Evolutionary conservation across 192 early-diverging fungal species (phyloP), one percentile per base, ranked within the genome.

Genomic region (Spizellomyces sp.): DNA sequence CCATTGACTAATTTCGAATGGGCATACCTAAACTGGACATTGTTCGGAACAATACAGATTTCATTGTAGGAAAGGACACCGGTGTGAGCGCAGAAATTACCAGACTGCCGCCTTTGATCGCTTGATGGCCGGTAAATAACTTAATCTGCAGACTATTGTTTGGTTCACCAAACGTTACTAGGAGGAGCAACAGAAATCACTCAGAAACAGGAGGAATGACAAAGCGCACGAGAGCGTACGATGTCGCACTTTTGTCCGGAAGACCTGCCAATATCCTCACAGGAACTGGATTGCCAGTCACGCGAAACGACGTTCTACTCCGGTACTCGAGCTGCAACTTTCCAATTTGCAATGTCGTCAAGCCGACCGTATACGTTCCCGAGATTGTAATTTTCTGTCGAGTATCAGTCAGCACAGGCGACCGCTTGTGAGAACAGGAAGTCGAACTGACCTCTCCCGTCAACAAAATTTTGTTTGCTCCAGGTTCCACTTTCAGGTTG

Each of bases 331-430:
- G 60, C 41, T 57, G 14, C 41, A 91, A 57, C 65, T 89, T 89
- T 21, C 90, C 89, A 36, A 86, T 79, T 21, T 70, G 72, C 69
- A 91, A 54, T 43, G 77, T 75, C 52, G 84, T 80, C 8, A 73
- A 79, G 44, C 86, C 86, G 14, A 85, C 75, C 3, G 79, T 75
- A 75, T 90, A 92, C 42, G 81, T 83, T 44, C 90, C 90, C 41
- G 83, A 83, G 4, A 85, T 79, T 9, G 86, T 65, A 8, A 76
- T 47, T 58, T 56, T 61, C 72, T 79, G 27, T 22, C n/a, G 27
- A 21, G 2, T 2, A 61, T 36, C 27, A 36, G 0, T 36, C 12
- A 27, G 27, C 59, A 36, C 27, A 1, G 27, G 27, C n/a, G 27
- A n/a, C 17, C 10, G n/a, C 2, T 17, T 36, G 12, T n/a, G 50